These are phyloP conservation scores for Eragrostis tef DNA, from an alignment of 202 grass and related monocot genomes.

Conservation along the genomic window DNA sequence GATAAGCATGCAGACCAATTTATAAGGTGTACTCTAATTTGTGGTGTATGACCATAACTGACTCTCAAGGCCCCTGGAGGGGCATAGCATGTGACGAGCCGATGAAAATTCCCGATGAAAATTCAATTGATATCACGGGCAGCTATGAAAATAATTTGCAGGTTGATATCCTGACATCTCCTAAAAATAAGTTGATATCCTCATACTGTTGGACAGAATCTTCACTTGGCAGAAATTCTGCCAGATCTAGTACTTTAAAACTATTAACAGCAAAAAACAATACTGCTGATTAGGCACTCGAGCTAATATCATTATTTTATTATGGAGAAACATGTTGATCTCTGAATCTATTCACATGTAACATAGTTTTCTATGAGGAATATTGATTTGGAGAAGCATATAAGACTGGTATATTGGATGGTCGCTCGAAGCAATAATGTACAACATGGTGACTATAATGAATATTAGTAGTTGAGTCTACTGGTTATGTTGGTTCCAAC, in stretches of 20 bases:
- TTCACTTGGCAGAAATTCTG: conserved; percentile 14
- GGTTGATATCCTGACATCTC: too few species aligned
- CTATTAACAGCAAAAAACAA: not conserved
- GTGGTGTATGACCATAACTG: conserved; percentile 3
- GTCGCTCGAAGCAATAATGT: conserved; percentile 40
- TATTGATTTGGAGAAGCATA: not conserved
- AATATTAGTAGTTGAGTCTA: conserved; percentile 26
- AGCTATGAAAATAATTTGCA: not conserved
- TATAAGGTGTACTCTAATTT: conserved; percentile 16
- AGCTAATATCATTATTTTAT: not conserved
- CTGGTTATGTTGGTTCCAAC: conserved; percentile 32
- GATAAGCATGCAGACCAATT: not conserved
- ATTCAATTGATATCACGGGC: not conserved
- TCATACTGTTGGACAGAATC: not conserved
- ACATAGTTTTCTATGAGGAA: not conserved
- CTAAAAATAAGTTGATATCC: not conserved
- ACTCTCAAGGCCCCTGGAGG: not conserved
- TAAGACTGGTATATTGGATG: not conserved
- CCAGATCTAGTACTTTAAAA: not conserved
- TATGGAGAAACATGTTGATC: not conserved
- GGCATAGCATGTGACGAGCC: not conserved
- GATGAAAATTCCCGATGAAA: conserved; percentile 17
- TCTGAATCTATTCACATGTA: not conserved
- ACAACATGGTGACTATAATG: conserved; percentile 25
- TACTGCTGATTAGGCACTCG: not conserved